Evolutionary conservation across 176 grass and related monocot genomes (phyloP).

Genomic region (Aechmea fasciata): DNA sequence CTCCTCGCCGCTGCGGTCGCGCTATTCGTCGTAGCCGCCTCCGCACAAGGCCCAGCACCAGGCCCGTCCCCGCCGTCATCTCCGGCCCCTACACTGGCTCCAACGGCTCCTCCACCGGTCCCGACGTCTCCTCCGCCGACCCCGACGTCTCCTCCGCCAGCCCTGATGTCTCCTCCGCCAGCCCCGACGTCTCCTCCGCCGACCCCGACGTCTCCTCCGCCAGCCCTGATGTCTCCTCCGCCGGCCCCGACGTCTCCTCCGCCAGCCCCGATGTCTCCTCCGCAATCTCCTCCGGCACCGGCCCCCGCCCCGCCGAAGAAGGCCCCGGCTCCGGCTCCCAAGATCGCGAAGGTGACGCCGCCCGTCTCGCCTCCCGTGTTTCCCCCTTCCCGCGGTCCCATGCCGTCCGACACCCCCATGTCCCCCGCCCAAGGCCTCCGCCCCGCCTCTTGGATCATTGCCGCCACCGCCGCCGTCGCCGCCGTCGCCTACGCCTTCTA

Average conservation of each 20-base stretch:
- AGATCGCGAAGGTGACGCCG: too few species aligned
- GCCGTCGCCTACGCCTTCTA: constrained; percentile 18
- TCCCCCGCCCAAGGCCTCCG: background rate
- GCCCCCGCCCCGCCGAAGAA: background rate
- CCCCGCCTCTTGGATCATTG: constrained; percentile 7
- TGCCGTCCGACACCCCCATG: too few species aligned
- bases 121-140: background rate
- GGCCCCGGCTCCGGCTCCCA: background rate
- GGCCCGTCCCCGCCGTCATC: background rate
- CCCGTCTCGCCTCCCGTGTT: too few species aligned
- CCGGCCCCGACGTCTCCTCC: background rate
- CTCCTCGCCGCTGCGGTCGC: constrained; percentile 9
- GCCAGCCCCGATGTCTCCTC: background rate
- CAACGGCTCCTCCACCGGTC: background rate
- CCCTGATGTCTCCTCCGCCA: background rate
- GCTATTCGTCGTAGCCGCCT: constrained; percentile 9
- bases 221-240: background rate
- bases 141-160: background rate
- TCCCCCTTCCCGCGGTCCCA: too few species aligned
- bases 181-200: background rate
- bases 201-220: background rate
- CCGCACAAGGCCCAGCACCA: background rate
- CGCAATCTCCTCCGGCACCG: background rate
- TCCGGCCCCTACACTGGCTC: background rate
- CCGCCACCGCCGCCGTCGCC: background rate